Base-by-base conservation (phyloP, 129 eudicot species). In the Oenanthe sinensis region DNA sequence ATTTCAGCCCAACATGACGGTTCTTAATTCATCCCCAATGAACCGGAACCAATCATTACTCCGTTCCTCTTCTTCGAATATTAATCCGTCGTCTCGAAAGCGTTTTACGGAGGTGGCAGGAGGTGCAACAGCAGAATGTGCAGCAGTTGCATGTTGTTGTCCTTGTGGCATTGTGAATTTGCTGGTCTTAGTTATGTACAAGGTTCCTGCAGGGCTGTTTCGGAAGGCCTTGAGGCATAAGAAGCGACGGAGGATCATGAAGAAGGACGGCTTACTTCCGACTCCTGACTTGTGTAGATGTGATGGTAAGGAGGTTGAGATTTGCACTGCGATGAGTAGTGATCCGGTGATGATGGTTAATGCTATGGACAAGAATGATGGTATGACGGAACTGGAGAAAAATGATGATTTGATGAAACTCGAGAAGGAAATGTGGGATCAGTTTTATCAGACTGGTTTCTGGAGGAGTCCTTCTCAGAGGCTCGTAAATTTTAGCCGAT, bases 71-170 rank as follows among this genome's bases (percentile, higher is more conserved):
- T 58, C 67, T 22, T n/a, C 33, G 36, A 24, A 60, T 4, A n/a
- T 0, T 24, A 60, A 60, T 60, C 68, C 68, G 0, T 60, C 68
- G 16, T 60, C 36, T 60, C 33, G 68, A 24, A 60, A 60, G 68
- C 68, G 68, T 24, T 60, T 60, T 0, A 60, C 15, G 16, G 96
- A 90, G 90, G 88, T 88, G n/a, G 97, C 90, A 19, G 97, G 97
- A 26, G 97, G 96, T 1, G 85, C 97, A 13, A 78, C 96, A 74
- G 97, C 97, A 0, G 97, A 88, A 81, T 92, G 96, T 78, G 97
- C 97, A 19, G 97, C 96, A 42, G 86, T 92, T 22, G 85, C 86
- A 42, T 92, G 97, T 71, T 92, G 97, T 48, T 88, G 87, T 79
- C 97, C 97, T 0, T 92, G 93, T 77, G 86, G 91, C 26, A 55